phyloP scores from a whole-genome alignment of 2,329 filamentous ascomycete species.

The Chaetomium olivaceum region DNA sequence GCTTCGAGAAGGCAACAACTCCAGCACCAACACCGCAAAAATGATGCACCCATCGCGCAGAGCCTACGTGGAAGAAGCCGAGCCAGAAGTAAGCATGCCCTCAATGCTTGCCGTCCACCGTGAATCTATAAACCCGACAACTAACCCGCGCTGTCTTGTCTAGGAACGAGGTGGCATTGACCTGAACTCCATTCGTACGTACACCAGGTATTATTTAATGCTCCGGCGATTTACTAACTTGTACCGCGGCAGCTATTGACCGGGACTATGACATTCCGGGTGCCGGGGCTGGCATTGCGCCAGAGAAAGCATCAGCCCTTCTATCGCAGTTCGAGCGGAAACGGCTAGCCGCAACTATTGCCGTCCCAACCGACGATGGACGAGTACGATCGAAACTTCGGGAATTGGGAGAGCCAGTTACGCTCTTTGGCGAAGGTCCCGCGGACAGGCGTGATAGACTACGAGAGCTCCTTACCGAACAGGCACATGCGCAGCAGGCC shows the following conservation, averaged over 20 bases:
- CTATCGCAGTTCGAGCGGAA: slow-evolving; percentile 89
- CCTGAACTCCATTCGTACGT: slow-evolving; percentile 51
- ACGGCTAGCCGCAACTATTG: slow-evolving; percentile 81
- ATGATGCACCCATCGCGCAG: slow-evolving; percentile 86
- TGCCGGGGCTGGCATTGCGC: slow-evolving; percentile 63
- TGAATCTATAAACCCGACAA: slow-evolving; percentile 27
- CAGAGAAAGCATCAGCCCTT: slow-evolving; percentile 82
- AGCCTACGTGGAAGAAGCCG: slow-evolving; percentile 88
- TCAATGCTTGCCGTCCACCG: not conserved
- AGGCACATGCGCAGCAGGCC: slow-evolving; percentile 68
- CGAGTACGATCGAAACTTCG: slow-evolving; percentile 79
- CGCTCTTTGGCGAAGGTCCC: slow-evolving; percentile 87
- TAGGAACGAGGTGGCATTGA: slow-evolving; percentile 46
- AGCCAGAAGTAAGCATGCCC: slow-evolving; percentile 59
- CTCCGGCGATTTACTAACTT: slow-evolving; percentile 17
- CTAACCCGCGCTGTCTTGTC: slow-evolving; percentile 33
- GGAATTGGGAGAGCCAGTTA: slow-evolving; percentile 89
- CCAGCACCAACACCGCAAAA: slow-evolving; percentile 30
- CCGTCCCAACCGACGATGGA: slow-evolving; percentile 90
- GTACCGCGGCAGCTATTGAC: slow-evolving; percentile 52
- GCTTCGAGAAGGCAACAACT: not conserved
- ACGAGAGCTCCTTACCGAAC: slow-evolving; percentile 74
- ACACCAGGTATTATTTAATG: not conserved
- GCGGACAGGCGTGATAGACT: slow-evolving; percentile 84
- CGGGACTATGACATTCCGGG: slow-evolving; percentile 81